These are phyloP conservation scores for Pseudoperonospora humuli DNA, from an alignment of 352 stramenopile genomes.

Conservation along the genomic window DNA sequence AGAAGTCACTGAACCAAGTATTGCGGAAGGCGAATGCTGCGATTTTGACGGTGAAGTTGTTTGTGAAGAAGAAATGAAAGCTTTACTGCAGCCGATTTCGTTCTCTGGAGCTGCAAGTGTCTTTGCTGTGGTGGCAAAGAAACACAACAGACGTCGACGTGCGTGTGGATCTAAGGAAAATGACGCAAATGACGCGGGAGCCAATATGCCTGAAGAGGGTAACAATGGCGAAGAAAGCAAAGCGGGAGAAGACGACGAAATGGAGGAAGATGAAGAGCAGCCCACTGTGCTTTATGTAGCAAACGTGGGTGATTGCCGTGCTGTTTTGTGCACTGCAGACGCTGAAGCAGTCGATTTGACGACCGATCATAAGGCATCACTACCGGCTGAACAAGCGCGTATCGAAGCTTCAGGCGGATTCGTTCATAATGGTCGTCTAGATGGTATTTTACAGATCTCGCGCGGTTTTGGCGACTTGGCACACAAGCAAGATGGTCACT, in stretches of 20 bases:
- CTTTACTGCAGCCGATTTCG: conserved; percentile 67
- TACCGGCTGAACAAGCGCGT: conserved; percentile 64
- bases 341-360: conserved; percentile 75
- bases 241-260: not conserved
- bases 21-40: conserved; percentile 31
- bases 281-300: conserved; percentile 69
- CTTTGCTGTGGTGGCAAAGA: conserved; percentile 52
- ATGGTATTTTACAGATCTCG: conserved; percentile 84
- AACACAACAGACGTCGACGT: conserved; percentile 25
- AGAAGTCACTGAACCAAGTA: conserved; percentile 8
- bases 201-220: too few relatives aligned
- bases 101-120: conserved; percentile 76
- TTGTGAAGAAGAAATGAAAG: conserved; percentile 35
- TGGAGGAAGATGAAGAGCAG: conserved; percentile 19
- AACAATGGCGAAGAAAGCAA: not conserved
- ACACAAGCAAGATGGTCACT: conserved; percentile 84
- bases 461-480: conserved; percentile 84
- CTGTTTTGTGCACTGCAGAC: conserved; percentile 72
- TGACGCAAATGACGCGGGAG: conserved; percentile 4
- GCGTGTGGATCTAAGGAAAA: conserved; percentile 4
- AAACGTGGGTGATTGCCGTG: conserved; percentile 87
- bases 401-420: conserved; percentile 81
- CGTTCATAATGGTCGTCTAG: conserved; percentile 82
- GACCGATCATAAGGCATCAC: conserved; percentile 82
- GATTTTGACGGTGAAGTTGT: conserved; percentile 32